Evolutionary conservation across 768 basidiomycete genomes (phyloP).

Genomic region (Naganishia randhawae): DNA sequence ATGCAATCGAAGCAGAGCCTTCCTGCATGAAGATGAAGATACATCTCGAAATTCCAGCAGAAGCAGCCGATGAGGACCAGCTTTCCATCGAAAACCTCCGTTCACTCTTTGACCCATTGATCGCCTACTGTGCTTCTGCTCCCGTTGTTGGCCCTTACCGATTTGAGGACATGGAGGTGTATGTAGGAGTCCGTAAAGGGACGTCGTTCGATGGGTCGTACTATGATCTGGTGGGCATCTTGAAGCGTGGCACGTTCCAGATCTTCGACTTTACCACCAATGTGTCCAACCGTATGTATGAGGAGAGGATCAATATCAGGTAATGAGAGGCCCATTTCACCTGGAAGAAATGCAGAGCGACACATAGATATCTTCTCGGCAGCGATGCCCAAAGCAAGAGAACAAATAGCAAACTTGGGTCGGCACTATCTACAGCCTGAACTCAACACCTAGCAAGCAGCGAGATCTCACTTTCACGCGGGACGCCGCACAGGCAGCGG

Average conservation of each 20-base stretch:
- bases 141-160: background rate
- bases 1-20: background rate
- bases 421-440: too few species aligned
- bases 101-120: background rate
- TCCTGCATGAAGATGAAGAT: background rate
- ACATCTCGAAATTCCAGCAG: background rate
- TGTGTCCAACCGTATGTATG: background rate
- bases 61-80: background rate
- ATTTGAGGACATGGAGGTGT: background rate
- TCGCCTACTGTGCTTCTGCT: background rate
- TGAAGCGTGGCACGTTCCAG: background rate
- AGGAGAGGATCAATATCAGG: background rate
- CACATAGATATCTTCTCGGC: too few species aligned
- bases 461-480: too few species aligned
- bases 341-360: too few species aligned
- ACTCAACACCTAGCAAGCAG: too few species aligned
- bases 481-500: too few species aligned
- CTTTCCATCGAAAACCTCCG: background rate
- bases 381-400: too few species aligned
- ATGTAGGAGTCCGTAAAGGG: background rate
- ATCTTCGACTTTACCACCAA: background rate
- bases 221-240: background rate
- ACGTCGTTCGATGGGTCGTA: background rate
- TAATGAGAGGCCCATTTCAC: too few species aligned
- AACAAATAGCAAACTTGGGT: too few species aligned